phyloP scores from a whole-genome alignment of 2,329 filamentous ascomycete species.

The Colletotrichum sp. region DNA sequence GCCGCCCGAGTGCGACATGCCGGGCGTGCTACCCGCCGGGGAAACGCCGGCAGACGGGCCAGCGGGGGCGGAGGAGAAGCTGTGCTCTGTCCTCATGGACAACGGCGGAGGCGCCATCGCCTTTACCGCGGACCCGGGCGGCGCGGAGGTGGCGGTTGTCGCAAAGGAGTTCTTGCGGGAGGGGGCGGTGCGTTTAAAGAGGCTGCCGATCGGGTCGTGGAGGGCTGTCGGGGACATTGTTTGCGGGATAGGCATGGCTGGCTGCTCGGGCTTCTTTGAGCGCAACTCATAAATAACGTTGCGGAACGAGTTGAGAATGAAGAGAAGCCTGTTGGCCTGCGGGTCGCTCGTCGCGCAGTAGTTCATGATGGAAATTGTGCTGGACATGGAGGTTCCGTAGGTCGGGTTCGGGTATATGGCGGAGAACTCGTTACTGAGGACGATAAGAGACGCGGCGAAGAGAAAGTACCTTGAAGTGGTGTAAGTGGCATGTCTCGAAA shows the following conservation, averaged over 20 bases:
- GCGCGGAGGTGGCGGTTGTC: neutral
- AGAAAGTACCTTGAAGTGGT: constrained; percentile 53
- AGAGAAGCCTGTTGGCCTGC: constrained; percentile 53
- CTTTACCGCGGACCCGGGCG: neutral
- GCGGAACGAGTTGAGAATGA: constrained; percentile 55
- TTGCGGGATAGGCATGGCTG: constrained; percentile 25
- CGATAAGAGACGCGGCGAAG: constrained; percentile 58
- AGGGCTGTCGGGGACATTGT: constrained; percentile 17
- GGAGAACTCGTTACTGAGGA: constrained; percentile 63
- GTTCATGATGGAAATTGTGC: constrained; percentile 52
- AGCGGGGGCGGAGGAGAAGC: neutral
- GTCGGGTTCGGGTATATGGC: constrained; percentile 49
- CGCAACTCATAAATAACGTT: constrained; percentile 36
- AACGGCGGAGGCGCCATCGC: constrained; percentile 12
- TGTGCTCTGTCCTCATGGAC: constrained; percentile 14
- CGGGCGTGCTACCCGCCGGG: constrained; percentile 16
- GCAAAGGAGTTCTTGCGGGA: constrained; percentile 20
- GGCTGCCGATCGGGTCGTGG: constrained; percentile 30
- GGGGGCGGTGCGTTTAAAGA: constrained; percentile 25
- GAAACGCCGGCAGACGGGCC: constrained; percentile 14
- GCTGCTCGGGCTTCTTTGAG: constrained; percentile 9
- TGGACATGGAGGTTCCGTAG: constrained; percentile 42
- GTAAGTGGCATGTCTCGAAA: constrained; percentile 6
- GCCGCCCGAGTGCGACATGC: constrained; percentile 14
- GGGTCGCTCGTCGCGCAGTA: constrained; percentile 53